These are phyloP conservation scores for Emergomyces pasteurianus DNA, from an alignment of 2,329 filamentous ascomycete genomes.

Conservation along the genomic window DNA sequence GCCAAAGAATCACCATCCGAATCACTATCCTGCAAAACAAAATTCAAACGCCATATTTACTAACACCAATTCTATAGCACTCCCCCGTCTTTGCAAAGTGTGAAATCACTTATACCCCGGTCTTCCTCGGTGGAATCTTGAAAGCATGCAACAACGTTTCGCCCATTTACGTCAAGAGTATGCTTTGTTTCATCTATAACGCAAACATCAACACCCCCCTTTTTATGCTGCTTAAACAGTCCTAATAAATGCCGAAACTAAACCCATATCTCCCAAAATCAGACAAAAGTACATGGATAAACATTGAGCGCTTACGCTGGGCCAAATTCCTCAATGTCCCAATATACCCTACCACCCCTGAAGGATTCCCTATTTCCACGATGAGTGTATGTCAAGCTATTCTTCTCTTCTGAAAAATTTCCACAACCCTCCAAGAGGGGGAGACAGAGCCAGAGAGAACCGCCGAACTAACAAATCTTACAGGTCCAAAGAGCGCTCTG, in stretches of 20 bases:
- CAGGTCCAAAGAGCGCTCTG: slow-evolving; percentile 41
- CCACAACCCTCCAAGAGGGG: too few relatives aligned
- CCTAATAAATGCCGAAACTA: background rate
- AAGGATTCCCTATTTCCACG: slow-evolving; percentile 41
- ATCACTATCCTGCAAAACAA: too few relatives aligned
- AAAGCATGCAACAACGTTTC: slow-evolving; percentile 42
- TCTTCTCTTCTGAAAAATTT: background rate
- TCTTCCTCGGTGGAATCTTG: slow-evolving; percentile 50
- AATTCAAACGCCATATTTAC: too few relatives aligned
- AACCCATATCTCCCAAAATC: background rate
- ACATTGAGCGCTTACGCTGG: slow-evolving; percentile 43
- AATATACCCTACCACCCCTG: slow-evolving; percentile 32
- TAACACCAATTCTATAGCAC: slow-evolving; percentile 28
- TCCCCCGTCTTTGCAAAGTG: slow-evolving; percentile 43
- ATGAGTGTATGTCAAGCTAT: slow-evolving; percentile 11
- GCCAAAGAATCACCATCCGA: too few relatives aligned
- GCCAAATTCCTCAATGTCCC: slow-evolving; percentile 43
- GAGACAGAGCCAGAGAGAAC: too few relatives aligned
- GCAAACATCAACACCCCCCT: background rate
- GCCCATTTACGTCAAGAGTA: slow-evolving; percentile 46
- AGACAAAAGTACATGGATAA: slow-evolving; percentile 51
- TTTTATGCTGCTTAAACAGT: background rate
- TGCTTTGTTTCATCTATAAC: slow-evolving; percentile 3
- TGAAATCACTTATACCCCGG: slow-evolving; percentile 45
- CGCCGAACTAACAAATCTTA: background rate